Evolutionary conservation across 345 rosid species (phyloP), one percentile per base, ranked within the genome.

Genomic region (Acer negundo): DNA sequence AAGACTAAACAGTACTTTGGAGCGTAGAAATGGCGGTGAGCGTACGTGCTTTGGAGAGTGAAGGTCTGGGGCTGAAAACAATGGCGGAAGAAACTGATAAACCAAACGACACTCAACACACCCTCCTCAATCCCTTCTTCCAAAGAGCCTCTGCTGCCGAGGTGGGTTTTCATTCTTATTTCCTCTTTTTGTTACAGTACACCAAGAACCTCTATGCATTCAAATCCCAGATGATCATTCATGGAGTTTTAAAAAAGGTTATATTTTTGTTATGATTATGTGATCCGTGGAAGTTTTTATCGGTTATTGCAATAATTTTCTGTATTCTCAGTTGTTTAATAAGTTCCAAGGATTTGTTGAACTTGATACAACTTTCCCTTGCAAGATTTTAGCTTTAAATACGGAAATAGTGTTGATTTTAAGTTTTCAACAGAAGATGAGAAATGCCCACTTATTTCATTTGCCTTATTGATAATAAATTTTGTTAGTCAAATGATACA

Each of bases 81-180:
- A 74, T 74, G 70, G 69, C 70, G 0, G 72, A 75, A 20, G 72
- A 75, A 35, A 65, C 78, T 3, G 22, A 9, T 12, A 16, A 75
- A 38, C 13, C 71, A 53, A 35, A 20, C 16, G 46, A 75, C 72
- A 40, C 15, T 55, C 24, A 28, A 38, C 24, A 75, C 4, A 17
- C 64, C 42, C 40, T 75, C 6, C 64, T 75, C 19, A 67, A 67
- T 23, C 78, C 72, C 40, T 75, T 67, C 65, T 67, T 51, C 66
- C 55, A 16, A 15, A 67, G 78, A 67, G 72, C 78, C 49, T 67
- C 72, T 53, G 65, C 13, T 20, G 78, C 78, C 56, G 72, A 75
- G 78, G 78, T 75, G 49, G 15, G 49, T 46, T 46, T 46, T 46
- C 49, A 10, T 46, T 46, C 49, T 3, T 35, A 35, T 35, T 35